phyloP scores from a whole-genome alignment of 106 monocot species.

The Phalaenopsis aphrodite region DNA sequence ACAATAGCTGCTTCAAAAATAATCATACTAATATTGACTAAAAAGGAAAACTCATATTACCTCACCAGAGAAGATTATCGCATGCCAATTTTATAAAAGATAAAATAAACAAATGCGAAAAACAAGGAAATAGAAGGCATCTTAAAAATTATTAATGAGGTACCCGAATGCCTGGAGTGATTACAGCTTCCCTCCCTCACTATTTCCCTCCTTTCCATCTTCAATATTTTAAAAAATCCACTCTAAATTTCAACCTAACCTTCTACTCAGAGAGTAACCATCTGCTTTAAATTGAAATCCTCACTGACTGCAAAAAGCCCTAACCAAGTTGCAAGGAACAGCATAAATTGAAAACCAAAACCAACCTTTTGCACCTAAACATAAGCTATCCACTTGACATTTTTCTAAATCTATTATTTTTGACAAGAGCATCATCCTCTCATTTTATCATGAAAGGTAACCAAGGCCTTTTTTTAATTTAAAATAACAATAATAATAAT shows the following conservation, averaged over 20 bases:
- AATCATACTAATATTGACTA: background rate
- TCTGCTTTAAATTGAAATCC: background rate
- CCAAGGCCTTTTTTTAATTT: too few species aligned
- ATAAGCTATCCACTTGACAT: too few species aligned
- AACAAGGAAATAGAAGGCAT: background rate
- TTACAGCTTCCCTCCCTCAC: background rate
- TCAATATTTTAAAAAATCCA: background rate
- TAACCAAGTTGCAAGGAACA: too few species aligned
- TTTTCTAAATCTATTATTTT: too few species aligned
- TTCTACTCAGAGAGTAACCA: background rate
- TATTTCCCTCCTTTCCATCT: background rate
- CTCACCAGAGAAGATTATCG: background rate
- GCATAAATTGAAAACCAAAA: too few species aligned
- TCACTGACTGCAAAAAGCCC: background rate
- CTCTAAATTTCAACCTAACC: background rate
- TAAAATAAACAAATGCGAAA: background rate
- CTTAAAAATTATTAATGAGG: background rate
- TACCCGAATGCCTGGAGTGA: background rate
- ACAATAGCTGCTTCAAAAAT: background rate
- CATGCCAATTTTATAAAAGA: background rate
- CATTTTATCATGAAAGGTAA: too few species aligned
- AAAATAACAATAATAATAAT: too few species aligned
- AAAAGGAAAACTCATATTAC: background rate
- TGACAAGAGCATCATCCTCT: too few species aligned
- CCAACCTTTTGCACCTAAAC: too few species aligned